phyloP scores from a whole-genome alignment of 106 monocot species.

The Alisma plantagoaquatica region DNA sequence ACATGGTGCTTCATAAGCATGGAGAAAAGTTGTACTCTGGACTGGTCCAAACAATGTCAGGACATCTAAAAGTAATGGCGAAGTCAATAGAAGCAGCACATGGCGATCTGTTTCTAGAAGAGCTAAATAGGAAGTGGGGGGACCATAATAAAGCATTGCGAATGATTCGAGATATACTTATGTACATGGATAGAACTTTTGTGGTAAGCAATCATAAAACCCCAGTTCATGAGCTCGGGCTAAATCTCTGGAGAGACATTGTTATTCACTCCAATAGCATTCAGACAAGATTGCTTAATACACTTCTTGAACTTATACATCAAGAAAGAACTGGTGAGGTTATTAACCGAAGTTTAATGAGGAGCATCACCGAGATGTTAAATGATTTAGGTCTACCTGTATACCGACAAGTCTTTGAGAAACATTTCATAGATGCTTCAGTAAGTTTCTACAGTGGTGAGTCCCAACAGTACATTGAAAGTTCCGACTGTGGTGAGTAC shows the following conservation, averaged over 20 bases:
- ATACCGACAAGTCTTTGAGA: constrained; percentile 87
- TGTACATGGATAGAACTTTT: constrained; percentile 98
- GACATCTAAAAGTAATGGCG: constrained; percentile 70
- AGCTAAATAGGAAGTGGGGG: constrained; percentile 76
- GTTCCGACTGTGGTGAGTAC: constrained; percentile 82
- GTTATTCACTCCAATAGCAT: constrained; percentile 58
- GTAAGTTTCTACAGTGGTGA: constrained; percentile 77
- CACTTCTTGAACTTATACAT: constrained; percentile 70
- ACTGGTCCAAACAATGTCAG: constrained; percentile 67
- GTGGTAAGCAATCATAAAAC: constrained; percentile 43
- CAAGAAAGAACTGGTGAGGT: constrained; percentile 80
- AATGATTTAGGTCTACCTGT: constrained; percentile 76
- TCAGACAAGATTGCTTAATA: constrained; percentile 47
- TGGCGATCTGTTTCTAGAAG: constrained; percentile 72
- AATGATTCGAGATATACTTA: constrained; percentile 92
- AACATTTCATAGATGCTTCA: constrained; percentile 66
- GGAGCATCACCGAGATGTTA: constrained; percentile 82
- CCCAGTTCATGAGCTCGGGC: constrained; percentile 83
- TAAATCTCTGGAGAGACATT: constrained; percentile 84
- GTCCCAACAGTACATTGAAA: constrained; percentile 82
- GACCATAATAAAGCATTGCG: constrained; percentile 95
- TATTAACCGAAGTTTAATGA: constrained; percentile 77
- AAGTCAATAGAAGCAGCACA: constrained; percentile 77
- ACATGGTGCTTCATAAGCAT: constrained; percentile 93
- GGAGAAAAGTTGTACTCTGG: constrained; percentile 82